phyloP scores from a whole-genome alignment of 164 flowering plant genomes.

The Buxus sempervirens region DNA sequence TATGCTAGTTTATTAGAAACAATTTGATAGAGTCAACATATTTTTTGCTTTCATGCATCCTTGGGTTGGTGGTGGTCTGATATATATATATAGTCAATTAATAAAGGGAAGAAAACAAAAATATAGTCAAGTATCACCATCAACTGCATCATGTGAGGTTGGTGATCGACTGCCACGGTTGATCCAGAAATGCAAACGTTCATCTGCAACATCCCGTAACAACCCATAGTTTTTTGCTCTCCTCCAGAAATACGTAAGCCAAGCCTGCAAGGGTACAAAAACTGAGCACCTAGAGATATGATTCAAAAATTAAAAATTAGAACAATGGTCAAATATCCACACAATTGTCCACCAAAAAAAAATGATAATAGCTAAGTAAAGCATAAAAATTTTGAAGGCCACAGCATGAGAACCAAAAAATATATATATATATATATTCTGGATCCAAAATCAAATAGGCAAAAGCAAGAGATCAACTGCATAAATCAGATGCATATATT shows the following conservation, averaged over 20 bases:
- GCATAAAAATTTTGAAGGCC: no score
- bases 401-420: no score
- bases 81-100: no score
- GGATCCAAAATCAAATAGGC: no score
- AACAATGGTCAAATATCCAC: neutral
- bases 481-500: no score
- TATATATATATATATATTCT: no score
- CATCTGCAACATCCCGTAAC: constrained; percentile 76
- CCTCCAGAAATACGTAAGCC: constrained; percentile 94
- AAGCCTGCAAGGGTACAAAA: constrained; percentile 48
- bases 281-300: neutral
- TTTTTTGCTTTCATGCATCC: no score
- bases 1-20: no score
- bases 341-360: no score
- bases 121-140: constrained; percentile 41
- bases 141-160: constrained; percentile 80
- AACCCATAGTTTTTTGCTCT: constrained; percentile 73
- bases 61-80: neutral
- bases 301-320: neutral
- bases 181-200: constrained; percentile 76
- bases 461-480: no score
- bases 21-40: no score
- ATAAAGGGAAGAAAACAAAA: neutral
- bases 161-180: constrained; percentile 36
- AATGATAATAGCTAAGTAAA: no score